Base-by-base conservation (phyloP, 2,329 filamentous ascomycete genomes). In the Venturia carpophila region DNA sequence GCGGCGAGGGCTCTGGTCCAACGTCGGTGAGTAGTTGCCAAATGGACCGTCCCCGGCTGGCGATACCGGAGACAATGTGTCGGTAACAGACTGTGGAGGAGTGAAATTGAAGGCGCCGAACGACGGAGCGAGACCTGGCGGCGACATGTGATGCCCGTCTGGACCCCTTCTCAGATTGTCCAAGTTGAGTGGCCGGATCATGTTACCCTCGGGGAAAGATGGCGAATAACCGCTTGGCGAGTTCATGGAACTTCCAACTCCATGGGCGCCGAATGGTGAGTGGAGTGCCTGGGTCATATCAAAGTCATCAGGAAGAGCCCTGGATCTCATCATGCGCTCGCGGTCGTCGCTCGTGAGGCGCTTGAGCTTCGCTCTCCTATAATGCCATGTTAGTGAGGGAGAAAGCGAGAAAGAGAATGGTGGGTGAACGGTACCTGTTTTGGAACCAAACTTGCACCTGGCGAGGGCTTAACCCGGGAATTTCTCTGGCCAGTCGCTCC, bases 371-470 rank as follows among this genome's bases (percentile, higher is more conserved):
- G 84, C 84, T 71, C 84, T 76, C 74, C 84, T 86, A 56, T 21
- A 41, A 9, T 11, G 30, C 3, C 30, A 52, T 3, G 65, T 74
- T 66, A 73, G 70, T 64, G 9, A n/a, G 13, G 13, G 27, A 64
- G 60, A 15, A 34, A 9, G 3, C 30, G 10, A 17, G 17, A 58
- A 7, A 13, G 13, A 15, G 49, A 10, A 7, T 34, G n/a, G n/a
- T n/a, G n/a, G n/a, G n/a, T n/a, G n/a, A n/a, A n/a, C 66, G 82
- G 71, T 83, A 96, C 92, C 92, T 86, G 77, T 97, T 97, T 77
- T 97, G 92, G 77, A 97, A 97, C 93, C 92, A 97, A 62, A 97
- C 92, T 76, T 97, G 92, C 30, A 97, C 93, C 74, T 97, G 92
- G 67, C 92, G 86, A 45, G 92, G 91, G 71, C 90, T 96, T 61